A percentile compares a stretch with the other conserved stretches of the same genome.
Conservation (phyloP, 306 rosid genomes). For the Mimosa bimucronata region DNA sequence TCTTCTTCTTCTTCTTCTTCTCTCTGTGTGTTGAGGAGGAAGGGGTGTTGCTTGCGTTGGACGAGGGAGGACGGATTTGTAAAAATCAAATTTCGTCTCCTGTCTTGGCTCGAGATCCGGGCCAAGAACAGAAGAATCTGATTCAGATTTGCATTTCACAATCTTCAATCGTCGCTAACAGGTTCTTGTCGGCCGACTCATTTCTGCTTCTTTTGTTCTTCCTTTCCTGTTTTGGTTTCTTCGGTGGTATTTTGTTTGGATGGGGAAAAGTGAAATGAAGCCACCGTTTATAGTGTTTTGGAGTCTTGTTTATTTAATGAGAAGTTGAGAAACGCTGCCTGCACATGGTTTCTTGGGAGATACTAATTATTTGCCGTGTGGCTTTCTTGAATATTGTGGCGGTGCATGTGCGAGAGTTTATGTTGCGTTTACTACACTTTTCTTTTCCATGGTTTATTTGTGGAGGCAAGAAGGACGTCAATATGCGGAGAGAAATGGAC, state of each 20-base stretch:
- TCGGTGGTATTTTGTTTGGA: background rate
- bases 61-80: conserved; percentile 34
- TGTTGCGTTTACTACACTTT: background rate
- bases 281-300: background rate
- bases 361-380: background rate
- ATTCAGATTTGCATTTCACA: conserved; percentile 47
- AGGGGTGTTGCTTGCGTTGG: background rate
- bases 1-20: background rate
- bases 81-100: conserved; percentile 49
- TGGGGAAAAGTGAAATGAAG: background rate
- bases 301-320: conserved; percentile 4
- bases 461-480: background rate
- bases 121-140: conserved; percentile 74
- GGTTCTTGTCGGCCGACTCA: conserved; percentile 37
- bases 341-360: background rate
- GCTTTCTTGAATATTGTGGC: background rate
- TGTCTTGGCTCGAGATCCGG: conserved; percentile 98
- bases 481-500: no score
- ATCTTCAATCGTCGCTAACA: conserved; percentile 34
- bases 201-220: background rate
- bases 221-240: background rate
- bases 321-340: conserved; percentile 3
- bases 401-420: conserved; percentile 5
- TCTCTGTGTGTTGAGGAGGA: background rate
- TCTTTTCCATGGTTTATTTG: background rate